Evolutionary conservation across 2,329 filamentous ascomycete species (phyloP).

Genomic region (Penicillium palitans): DNA sequence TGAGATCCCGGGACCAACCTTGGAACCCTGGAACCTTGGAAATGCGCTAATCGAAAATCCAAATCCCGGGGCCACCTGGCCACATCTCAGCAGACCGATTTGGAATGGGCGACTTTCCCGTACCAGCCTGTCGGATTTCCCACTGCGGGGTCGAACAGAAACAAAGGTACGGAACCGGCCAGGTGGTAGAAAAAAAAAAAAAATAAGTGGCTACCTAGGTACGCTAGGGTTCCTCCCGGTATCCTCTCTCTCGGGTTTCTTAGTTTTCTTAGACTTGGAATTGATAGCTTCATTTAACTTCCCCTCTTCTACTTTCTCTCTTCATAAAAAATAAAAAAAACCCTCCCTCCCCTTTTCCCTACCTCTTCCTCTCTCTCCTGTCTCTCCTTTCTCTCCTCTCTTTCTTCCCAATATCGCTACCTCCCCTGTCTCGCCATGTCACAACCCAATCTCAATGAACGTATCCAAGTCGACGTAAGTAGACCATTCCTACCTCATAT

Average conservation of each 20-base stretch:
- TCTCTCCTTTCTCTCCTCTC: slow-evolving; percentile 2
- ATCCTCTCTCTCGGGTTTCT: slow-evolving; percentile 18
- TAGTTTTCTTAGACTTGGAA: slow-evolving; percentile 7
- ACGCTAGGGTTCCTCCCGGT: slow-evolving; percentile 12
- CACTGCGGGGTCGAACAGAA: not conserved
- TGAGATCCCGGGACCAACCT: not conserved
- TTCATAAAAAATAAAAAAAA: not conserved
- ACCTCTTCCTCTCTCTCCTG: not conserved
- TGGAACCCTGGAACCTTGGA: not conserved
- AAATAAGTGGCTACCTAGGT: not conserved
- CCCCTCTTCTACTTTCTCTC: slow-evolving; percentile 7
- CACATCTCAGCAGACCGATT: not conserved
- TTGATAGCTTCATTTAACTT: slow-evolving; percentile 6
- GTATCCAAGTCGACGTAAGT: slow-evolving; percentile 39
- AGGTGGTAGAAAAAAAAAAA: not conserved
- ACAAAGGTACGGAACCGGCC: slow-evolving; percentile 4
- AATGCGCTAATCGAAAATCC: not conserved
- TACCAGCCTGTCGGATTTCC: slow-evolving; percentile 7
- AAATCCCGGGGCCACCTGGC: not conserved
- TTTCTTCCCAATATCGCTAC: not conserved
- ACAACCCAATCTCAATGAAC: slow-evolving; percentile 32
- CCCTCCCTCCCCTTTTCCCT: too few relatives aligned
- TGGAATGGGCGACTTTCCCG: not conserved
- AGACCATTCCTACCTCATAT: not conserved
- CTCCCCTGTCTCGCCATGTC: slow-evolving; percentile 24